Conservation (phyloP, 2,329 filamentous ascomycete species). For the Bipolaris cookei region DNA sequence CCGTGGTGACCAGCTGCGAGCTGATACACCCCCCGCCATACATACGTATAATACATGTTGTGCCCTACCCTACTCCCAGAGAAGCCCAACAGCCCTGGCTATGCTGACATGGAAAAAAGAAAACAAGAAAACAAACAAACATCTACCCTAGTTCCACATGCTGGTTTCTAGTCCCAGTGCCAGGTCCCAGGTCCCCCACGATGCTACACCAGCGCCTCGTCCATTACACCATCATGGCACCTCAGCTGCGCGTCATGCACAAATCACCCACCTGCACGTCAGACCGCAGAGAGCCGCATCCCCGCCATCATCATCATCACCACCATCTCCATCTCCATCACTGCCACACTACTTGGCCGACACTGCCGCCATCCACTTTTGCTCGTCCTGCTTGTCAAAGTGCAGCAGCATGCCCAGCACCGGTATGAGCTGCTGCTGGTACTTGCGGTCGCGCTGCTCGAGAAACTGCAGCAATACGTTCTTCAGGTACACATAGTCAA, state of each 20-base stretch:
- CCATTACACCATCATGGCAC: conserved; percentile 1
- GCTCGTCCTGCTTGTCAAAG: conserved; percentile 80
- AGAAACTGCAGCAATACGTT: conserved; percentile 82
- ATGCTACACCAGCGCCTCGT: neutral
- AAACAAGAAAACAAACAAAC: neutral
- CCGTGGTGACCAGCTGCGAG: neutral
- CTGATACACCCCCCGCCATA: neutral
- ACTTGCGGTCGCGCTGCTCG: conserved; percentile 78
- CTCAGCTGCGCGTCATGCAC: conserved; percentile 8
- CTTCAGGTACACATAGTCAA: conserved; percentile 76
- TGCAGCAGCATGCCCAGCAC: conserved; percentile 77
- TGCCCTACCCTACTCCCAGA: neutral
- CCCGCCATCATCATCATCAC: no score
- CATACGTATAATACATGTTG: conserved; percentile 11
- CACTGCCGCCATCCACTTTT: conserved; percentile 84
- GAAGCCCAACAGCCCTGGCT: conserved; percentile 16
- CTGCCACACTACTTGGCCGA: conserved; percentile 49
- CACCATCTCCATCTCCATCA: neutral
- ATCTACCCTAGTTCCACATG: neutral
- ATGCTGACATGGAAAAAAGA: conserved; percentile 9
- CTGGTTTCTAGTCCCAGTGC: neutral
- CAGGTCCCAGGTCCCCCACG: neutral
- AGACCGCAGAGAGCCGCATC: conserved; percentile 19
- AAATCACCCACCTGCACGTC: conserved; percentile 13
- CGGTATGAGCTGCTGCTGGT: conserved; percentile 77